Evolutionary conservation across 78 protist genomes (phyloP).

Genomic region (Protostelium mycophagum): DNA sequence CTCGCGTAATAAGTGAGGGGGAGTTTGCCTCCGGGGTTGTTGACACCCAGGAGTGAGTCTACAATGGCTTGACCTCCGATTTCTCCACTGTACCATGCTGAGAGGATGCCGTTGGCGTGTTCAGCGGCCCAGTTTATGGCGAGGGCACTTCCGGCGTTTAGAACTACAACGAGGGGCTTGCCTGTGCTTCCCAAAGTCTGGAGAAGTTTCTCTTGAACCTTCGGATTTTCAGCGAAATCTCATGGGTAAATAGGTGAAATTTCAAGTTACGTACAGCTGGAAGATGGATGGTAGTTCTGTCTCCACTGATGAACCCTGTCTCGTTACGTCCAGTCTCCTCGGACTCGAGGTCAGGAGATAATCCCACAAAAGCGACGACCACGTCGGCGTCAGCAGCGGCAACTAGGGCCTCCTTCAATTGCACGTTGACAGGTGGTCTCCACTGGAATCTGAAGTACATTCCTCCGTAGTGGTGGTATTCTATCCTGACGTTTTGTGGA

Average conservation of each 20-base stretch:
- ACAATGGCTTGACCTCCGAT: slow-evolving; percentile 69
- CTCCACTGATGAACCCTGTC: neutral
- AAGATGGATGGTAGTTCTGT: neutral
- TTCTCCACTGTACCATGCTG: slow-evolving; percentile 55
- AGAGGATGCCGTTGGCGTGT: slow-evolving; percentile 24
- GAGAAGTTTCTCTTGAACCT: neutral
- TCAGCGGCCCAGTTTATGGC: neutral
- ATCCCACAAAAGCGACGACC: neutral
- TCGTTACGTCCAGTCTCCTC: neutral
- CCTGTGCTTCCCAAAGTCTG: neutral
- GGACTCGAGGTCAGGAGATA: neutral
- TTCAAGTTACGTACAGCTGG: neutral
- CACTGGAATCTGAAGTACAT: neutral
- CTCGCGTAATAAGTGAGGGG: slow-evolving; percentile 47
- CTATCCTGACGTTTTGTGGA: neutral
- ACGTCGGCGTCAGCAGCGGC: neutral
- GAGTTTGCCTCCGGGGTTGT: slow-evolving; percentile 69
- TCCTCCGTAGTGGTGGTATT: neutral
- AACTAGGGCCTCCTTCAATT: neutral
- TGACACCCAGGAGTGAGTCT: slow-evolving; percentile 49
- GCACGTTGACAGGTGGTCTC: neutral
- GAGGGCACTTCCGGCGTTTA: neutral
- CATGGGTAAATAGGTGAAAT: too few relatives aligned
- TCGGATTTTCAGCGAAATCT: neutral
- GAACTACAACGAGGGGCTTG: neutral